phyloP scores from a whole-genome alignment of 2,329 filamentous ascomycete species.

The Leptographium wingfieldii region DNA sequence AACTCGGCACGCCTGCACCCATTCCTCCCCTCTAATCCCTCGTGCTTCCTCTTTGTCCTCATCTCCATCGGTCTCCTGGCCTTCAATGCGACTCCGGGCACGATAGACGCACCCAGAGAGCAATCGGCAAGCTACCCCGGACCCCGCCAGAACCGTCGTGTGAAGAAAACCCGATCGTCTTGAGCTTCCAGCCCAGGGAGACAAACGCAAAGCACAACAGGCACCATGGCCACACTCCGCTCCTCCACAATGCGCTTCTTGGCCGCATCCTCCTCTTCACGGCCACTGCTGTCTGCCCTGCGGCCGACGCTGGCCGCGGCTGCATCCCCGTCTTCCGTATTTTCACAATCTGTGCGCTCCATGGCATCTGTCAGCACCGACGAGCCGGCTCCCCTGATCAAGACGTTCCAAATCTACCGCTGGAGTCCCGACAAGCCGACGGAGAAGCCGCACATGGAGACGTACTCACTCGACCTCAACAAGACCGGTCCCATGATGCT shows the following conservation, averaged over 20 bases:
- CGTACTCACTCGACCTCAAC: constrained; percentile 89
- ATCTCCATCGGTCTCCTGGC: neutral
- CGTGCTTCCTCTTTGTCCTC: neutral
- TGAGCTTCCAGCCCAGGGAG: neutral
- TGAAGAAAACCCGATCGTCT: neutral
- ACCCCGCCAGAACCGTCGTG: neutral
- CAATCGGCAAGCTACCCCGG: neutral
- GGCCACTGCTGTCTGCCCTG: constrained; percentile 11
- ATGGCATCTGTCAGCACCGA: constrained; percentile 39
- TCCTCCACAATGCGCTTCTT: constrained; percentile 40
- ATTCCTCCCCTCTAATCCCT: neutral
- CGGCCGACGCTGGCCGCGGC: constrained; percentile 24
- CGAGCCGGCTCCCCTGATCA: constrained; percentile 56
- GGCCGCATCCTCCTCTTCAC: constrained; percentile 25
- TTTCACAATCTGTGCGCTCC: constrained; percentile 28
- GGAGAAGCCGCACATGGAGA: constrained; percentile 91
- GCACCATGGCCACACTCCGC: constrained; percentile 49
- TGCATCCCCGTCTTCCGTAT: constrained; percentile 10
- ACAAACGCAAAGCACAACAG: constrained; percentile 1
- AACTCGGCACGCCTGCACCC: neutral
- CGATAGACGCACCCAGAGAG: neutral
- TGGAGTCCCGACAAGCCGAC: constrained; percentile 92
- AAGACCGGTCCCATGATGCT: constrained; percentile 99
- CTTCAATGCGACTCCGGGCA: neutral
- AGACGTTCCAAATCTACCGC: constrained; percentile 97